Percentiles rank a stretch among this genome's conserved stretches.
These are phyloP conservation scores for Leavenworthia alabamica DNA, from an alignment of 345 rosid genomes.

Conservation along the genomic window DNA sequence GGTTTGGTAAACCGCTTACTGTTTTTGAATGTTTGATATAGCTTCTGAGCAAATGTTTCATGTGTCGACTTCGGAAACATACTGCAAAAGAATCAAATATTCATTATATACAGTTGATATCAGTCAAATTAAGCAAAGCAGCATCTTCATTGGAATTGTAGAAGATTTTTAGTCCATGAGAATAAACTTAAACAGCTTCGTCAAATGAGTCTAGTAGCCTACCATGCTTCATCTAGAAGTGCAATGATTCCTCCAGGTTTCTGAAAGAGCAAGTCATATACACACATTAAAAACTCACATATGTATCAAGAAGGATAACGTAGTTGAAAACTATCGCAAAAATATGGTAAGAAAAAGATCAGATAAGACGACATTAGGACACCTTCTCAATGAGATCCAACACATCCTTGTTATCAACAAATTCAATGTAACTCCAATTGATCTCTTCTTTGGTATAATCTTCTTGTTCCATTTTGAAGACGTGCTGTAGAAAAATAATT, in stretches of 20 bases:
- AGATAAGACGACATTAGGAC: constrained; percentile 4
- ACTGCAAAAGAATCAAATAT: constrained; percentile 41
- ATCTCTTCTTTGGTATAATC: constrained; percentile 98
- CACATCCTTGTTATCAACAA: constrained; percentile 98
- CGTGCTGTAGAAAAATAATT: constrained; percentile 59
- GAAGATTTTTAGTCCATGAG: constrained; percentile 4
- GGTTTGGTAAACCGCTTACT: constrained; percentile 95
- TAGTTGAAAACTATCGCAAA: background rate
- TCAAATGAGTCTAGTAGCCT: constrained; percentile 29
- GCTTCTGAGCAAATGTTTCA: constrained; percentile 97
- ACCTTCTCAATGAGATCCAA: constrained; percentile 98
- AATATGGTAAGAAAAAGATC: background rate
- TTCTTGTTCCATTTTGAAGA: constrained; percentile 99
- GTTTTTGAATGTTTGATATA: constrained; percentile 94
- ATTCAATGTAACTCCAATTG: constrained; percentile 99
- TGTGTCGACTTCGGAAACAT: constrained; percentile 99
- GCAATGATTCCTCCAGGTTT: constrained; percentile 99
- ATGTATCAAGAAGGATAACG: constrained; percentile 3
- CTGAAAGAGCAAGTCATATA: constrained; percentile 43
- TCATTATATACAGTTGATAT: constrained; percentile 13
- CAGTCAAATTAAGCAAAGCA: constrained; percentile 7
- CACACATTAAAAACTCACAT: too few relatives aligned
- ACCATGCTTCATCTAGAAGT: constrained; percentile 99
- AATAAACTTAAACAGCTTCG: constrained; percentile 4
- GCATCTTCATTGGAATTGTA: constrained; percentile 3